phyloP scores from a whole-genome alignment of 345 rosid genomes.

The Syzygium grande region DNA sequence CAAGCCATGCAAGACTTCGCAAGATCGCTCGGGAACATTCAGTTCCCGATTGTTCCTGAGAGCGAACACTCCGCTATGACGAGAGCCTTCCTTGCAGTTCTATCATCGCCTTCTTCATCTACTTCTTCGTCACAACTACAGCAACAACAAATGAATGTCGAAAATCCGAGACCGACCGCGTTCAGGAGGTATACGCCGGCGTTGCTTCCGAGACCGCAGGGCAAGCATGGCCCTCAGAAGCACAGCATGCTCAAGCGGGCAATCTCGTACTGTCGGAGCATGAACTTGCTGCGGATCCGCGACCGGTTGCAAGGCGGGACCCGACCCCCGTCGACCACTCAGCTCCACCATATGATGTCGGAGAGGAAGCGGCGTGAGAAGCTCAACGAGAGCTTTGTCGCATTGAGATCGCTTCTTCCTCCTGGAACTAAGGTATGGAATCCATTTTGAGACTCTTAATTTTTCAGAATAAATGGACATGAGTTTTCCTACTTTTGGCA shows the following conservation, averaged over 20 bases:
- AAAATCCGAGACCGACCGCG: constrained; percentile 15
- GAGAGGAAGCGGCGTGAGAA: constrained; percentile 89
- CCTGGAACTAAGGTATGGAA: constrained; percentile 60
- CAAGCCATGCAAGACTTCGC: constrained; percentile 28
- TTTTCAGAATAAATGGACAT: background rate
- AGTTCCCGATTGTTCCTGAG: constrained; percentile 21
- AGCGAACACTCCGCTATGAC: constrained; percentile 49
- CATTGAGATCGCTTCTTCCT: constrained; percentile 70
- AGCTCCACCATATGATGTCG: constrained; percentile 82
- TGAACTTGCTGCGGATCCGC: constrained; percentile 20
- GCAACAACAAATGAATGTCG: constrained; percentile 5
- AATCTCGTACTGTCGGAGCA: constrained; percentile 29
- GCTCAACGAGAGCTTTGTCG: constrained; percentile 71
- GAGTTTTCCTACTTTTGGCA: background rate
- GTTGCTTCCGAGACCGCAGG: background rate
- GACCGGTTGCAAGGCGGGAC: constrained; percentile 15
- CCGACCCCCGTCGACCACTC: constrained; percentile 35
- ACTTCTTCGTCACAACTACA: constrained; percentile 19
- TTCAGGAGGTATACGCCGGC: constrained; percentile 31
- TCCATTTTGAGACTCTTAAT: background rate
- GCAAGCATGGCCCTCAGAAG: constrained; percentile 2
- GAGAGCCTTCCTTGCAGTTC: constrained; percentile 59
- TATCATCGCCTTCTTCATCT: constrained; percentile 48
- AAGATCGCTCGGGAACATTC: constrained; percentile 6
- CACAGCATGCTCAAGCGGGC: constrained; percentile 48